Conservation (phyloP, 306 rosid genomes). For the Rosa lucieae region DNA sequence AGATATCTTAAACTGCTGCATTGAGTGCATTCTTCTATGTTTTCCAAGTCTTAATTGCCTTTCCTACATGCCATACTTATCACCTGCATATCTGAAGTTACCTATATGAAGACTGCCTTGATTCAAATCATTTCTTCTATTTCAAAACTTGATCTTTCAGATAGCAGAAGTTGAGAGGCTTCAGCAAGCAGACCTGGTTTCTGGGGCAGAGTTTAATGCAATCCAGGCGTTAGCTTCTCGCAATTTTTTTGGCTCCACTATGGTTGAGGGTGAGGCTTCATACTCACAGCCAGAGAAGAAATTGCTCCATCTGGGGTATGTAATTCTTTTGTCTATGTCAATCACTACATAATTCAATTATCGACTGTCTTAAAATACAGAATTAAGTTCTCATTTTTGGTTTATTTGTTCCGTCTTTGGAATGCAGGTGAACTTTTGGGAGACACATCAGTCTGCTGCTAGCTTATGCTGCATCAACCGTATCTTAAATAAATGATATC, state of each 20-base stretch:
- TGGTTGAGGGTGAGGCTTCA: slow-evolving; percentile 56
- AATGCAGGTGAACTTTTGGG: neutral
- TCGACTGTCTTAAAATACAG: neutral
- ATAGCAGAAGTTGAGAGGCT: slow-evolving; percentile 77
- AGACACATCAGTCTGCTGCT: neutral
- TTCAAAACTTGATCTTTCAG: slow-evolving; percentile 35
- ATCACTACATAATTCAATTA: neutral
- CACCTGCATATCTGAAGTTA: neutral
- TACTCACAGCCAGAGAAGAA: slow-evolving; percentile 77
- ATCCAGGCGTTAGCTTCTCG: slow-evolving; percentile 80
- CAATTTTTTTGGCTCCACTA: slow-evolving; percentile 63
- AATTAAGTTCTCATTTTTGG: neutral
- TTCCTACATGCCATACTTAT: neutral
- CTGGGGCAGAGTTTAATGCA: slow-evolving; percentile 71
- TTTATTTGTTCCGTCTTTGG: neutral
- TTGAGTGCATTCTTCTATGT: neutral
- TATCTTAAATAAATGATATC: slow-evolving; percentile 7
- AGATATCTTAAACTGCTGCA: neutral
- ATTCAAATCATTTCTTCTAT: neutral
- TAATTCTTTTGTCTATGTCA: neutral
- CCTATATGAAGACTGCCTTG: neutral
- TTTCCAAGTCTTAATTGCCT: neutral
- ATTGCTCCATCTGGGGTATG: slow-evolving; percentile 80
- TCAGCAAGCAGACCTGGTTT: slow-evolving; percentile 69
- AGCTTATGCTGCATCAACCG: neutral